Percentiles rank a stretch among this genome's conserved stretches.
Conservation (phyloP, 2,329 filamentous ascomycete genomes). For the Raffaelea albimanens region DNA sequence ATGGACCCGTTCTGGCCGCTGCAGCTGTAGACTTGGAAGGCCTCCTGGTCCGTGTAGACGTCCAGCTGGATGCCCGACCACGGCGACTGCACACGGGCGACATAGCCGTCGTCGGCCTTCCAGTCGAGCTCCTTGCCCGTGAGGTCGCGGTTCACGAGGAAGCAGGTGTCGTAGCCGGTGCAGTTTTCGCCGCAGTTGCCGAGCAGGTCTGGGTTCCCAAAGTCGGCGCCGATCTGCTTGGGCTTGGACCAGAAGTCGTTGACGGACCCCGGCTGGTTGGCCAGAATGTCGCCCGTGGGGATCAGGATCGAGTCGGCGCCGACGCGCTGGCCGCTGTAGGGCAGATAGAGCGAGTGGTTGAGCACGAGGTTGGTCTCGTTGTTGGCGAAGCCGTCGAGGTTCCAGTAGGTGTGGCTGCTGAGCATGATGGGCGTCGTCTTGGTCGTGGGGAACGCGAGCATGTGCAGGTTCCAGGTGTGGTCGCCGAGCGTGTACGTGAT, state of each 20-base stretch:
- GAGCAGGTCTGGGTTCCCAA: constrained; percentile 47
- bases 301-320: constrained; percentile 63
- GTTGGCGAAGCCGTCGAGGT: constrained; percentile 70
- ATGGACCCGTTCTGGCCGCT: constrained; percentile 63
- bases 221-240: constrained; percentile 68
- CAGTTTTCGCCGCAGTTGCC: constrained; percentile 76
- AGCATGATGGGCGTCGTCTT: constrained; percentile 79
- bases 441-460: constrained; percentile 60
- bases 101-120: constrained; percentile 44
- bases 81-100: constrained; percentile 58
- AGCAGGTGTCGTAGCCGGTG: constrained; percentile 75
- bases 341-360: constrained; percentile 65
- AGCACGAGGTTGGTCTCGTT: constrained; percentile 54
- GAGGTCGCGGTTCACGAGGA: constrained; percentile 53
- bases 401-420: constrained; percentile 69
- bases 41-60: constrained; percentile 73
- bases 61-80: constrained; percentile 80
- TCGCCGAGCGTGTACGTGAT: constrained; percentile 63
- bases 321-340: constrained; percentile 61
- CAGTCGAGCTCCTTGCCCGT: constrained; percentile 49
- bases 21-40: constrained; percentile 84
- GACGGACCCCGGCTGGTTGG: constrained; percentile 56
- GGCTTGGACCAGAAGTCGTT: constrained; percentile 77
- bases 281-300: constrained; percentile 66
- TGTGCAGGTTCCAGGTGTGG: constrained; percentile 62